Evolutionary conservation across 2,329 filamentous ascomycete genomes (phyloP).

Genomic region (Xylariaceae sp.): DNA sequence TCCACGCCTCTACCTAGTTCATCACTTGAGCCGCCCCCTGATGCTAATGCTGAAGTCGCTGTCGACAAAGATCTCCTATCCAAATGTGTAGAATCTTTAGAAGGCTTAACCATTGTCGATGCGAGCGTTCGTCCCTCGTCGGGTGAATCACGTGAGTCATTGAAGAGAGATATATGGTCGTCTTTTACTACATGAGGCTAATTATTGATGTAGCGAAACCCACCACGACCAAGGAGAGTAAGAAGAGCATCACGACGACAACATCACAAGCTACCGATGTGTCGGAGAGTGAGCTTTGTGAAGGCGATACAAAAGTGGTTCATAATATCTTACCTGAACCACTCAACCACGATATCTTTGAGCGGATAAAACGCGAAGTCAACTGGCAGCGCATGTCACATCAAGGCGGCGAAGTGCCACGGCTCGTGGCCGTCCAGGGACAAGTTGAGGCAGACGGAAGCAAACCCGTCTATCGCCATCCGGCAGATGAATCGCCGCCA

Average conservation of each 20-base stretch:
- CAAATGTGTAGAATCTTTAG: constrained; percentile 18
- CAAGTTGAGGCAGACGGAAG: constrained; percentile 61
- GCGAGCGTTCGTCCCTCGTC: constrained; percentile 9
- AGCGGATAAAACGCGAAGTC: constrained; percentile 66
- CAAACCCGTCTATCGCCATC: constrained; percentile 91
- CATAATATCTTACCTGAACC: constrained; percentile 59
- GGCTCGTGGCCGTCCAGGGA: constrained; percentile 86
- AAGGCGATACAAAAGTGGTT: constrained; percentile 74
- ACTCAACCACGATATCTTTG: constrained; percentile 58
- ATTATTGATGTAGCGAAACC: background rate
- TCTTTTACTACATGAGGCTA: constrained; percentile 12
- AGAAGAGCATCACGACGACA: constrained; percentile 17
- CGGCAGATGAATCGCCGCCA: constrained; percentile 79
- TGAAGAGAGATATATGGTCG: background rate
- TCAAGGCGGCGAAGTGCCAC: constrained; percentile 83
- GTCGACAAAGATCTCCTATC: constrained; percentile 14
- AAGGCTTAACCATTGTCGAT: constrained; percentile 13
- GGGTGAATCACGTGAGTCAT: constrained; percentile 10
- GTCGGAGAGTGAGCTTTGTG: constrained; percentile 55
- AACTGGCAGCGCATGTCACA: constrained; percentile 91
- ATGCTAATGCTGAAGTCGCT: constrained; percentile 4
- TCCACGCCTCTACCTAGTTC: constrained; percentile 2
- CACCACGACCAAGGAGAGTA: background rate
- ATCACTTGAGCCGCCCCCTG: background rate
- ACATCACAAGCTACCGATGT: constrained; percentile 4